These are phyloP conservation scores for Pyrenochaeta sp. DNA, from an alignment of 2,329 filamentous ascomycete species.

Conservation along the genomic window DNA sequence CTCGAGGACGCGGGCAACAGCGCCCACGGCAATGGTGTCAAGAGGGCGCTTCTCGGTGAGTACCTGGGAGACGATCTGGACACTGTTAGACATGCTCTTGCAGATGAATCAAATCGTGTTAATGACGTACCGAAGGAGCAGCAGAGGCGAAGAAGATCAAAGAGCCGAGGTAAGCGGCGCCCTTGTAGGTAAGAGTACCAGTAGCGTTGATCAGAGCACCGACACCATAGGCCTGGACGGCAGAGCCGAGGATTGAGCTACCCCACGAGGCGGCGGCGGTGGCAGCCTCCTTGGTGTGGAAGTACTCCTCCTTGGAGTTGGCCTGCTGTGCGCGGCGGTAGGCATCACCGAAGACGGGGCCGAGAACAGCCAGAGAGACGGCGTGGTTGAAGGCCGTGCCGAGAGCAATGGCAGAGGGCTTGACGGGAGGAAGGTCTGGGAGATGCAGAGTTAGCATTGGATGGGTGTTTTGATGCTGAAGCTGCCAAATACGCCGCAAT, in stretches of 20 bases:
- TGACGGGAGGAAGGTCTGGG: conserved; percentile 79
- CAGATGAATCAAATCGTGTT: neutral
- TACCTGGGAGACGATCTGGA: conserved; percentile 83
- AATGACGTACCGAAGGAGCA: conserved; percentile 77
- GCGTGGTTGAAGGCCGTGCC: conserved; percentile 96
- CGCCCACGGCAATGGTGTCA: conserved; percentile 87
- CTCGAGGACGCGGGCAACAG: conserved; percentile 86
- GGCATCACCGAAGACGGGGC: conserved; percentile 90
- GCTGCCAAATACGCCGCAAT: conserved; percentile 15
- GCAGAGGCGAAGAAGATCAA: conserved; percentile 92
- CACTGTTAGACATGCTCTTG: conserved; percentile 24
- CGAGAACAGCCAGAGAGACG: conserved; percentile 84
- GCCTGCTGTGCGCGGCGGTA: conserved; percentile 91
- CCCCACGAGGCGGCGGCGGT: conserved; percentile 89
- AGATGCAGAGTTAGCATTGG: conserved; percentile 24
- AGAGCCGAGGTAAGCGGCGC: conserved; percentile 88
- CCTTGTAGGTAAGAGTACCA: conserved; percentile 95
- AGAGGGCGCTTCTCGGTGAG: conserved; percentile 90
- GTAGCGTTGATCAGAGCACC: conserved; percentile 89
- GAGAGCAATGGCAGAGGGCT: conserved; percentile 96
- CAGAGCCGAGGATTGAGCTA: conserved; percentile 87
- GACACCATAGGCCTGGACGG: conserved; percentile 87
- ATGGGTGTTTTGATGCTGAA: conserved; percentile 10
- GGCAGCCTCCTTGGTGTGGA: conserved; percentile 90
- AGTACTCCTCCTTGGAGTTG: conserved; percentile 96